Conservation (phyloP, 352 stramenopile species). For the Halophytophthora batemanensis region DNA sequence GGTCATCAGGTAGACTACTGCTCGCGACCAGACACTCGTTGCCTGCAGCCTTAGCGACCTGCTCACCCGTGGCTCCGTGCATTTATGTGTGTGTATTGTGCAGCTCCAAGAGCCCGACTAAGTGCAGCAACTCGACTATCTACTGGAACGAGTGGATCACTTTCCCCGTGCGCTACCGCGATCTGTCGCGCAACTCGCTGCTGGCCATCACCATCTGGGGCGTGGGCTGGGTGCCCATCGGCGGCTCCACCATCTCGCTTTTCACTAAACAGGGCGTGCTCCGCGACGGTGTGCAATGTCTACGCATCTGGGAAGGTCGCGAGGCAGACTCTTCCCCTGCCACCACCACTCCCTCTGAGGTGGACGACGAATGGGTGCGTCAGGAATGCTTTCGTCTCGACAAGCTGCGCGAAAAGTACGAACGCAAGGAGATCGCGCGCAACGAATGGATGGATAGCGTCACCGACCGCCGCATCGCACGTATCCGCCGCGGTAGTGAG, state of each 20-base stretch:
- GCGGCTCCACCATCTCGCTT: conserved; percentile 82
- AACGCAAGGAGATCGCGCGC: conserved; percentile 79
- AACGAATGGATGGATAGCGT: conserved; percentile 93
- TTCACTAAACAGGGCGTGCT: conserved; percentile 87
- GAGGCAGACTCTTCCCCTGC: conserved; percentile 68
- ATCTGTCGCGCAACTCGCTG: conserved; percentile 83
- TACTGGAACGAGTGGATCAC: conserved; percentile 89
- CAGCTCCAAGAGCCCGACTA: conserved; percentile 78
- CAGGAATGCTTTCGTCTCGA: conserved; percentile 82
- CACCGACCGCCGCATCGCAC: conserved; percentile 80
- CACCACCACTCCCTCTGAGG: conserved; percentile 65
- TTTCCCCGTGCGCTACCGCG: conserved; percentile 82
- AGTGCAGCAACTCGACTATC: conserved; percentile 84
- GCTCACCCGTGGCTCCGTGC: conserved; percentile 5
- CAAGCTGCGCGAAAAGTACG: conserved; percentile 88
- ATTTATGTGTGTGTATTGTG: conserved; percentile 5
- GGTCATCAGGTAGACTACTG: conserved; percentile 57
- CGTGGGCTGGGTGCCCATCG: conserved; percentile 76
- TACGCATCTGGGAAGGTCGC: conserved; percentile 72
- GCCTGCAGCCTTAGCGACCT: not conserved
- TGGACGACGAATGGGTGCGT: conserved; percentile 66
- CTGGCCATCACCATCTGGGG: conserved; percentile 85
- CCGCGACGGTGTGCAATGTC: conserved; percentile 83
- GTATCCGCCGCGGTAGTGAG: conserved; percentile 78
- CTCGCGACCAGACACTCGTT: not conserved